Conservation (phyloP, 1,139 yeast genomes). For the Wickerhamomyces sp. region DNA sequence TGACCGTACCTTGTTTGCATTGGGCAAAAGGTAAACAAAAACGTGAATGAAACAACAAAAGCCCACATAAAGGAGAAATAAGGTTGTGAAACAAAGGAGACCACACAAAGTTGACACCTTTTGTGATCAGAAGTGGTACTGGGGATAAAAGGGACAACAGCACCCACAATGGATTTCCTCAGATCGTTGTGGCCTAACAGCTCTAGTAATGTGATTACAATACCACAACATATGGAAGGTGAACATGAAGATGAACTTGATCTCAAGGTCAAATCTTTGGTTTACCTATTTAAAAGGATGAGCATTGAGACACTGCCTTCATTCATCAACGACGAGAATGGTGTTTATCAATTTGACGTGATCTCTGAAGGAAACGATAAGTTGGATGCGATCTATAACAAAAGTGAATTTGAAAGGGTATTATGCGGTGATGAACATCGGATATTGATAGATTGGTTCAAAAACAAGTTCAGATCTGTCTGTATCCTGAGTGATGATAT, state of each 20-base stretch:
- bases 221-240: conserved; percentile 46
- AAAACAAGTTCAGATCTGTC: conserved; percentile 58
- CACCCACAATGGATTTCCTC: conserved; percentile 15
- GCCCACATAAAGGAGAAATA: too few relatives aligned
- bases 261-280: conserved; percentile 51
- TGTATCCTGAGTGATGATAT: conserved; percentile 50
- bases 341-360: conserved; percentile 9
- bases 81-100: too few relatives aligned
- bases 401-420: conserved; percentile 36
- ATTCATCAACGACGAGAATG: conserved; percentile 28
- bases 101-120: too few relatives aligned
- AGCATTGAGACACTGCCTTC: conserved; percentile 40
- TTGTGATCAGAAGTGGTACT: too few relatives aligned
- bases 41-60: too few relatives aligned
- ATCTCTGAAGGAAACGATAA: conserved; percentile 15
- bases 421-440: conserved; percentile 52
- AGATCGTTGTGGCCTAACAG: conserved; percentile 23
- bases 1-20: too few relatives aligned
- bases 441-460: conserved; percentile 56
- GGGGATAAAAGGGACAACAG: neutral
- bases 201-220: conserved; percentile 21
- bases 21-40: too few relatives aligned
- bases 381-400: conserved; percentile 52
- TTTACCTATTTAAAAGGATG: conserved; percentile 52
- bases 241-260: conserved; percentile 49